Base-by-base conservation (phyloP, 768 basidiomycete genomes). In the Trametes meyenii region DNA sequence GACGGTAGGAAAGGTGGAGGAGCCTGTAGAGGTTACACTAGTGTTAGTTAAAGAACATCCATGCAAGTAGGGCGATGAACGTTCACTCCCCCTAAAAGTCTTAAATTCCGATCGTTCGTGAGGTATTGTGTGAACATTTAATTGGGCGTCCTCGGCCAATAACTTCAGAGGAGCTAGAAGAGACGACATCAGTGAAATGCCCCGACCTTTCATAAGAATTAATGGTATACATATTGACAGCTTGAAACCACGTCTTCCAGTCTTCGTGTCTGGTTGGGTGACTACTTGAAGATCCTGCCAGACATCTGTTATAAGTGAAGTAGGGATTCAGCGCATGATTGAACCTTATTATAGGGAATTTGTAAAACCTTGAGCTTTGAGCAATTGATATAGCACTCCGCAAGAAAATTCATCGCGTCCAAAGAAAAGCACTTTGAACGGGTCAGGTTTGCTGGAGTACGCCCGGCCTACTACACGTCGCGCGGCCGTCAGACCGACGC, bases 401-500 rank as follows among this genome's bases (percentile, higher is more conserved):
- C 89, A 89, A 1, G 94, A 96, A 73, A 96, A 96, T 67, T 87
- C 84, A 71, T 96, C 94, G 17, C 92, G 89, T 52, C 95, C 95
- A 70, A 93, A 84, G 73, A 93, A 96, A 6, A 97, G 80, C 43
- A 97, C 83, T n/a, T 85, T 82, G 71, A 92, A 89, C 8, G 46
- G 38, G 2, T 54, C 60, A 11, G 50, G 6, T 12, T 43, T 48
- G 29, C 29, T 33, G 29, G 29, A 33, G 29, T 33, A 33, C 8
- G 29, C 3, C 29, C 29, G 29, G 29, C 29, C 8, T 33, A 33
- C 29, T 33, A 33, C 29, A 8, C 29, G 29, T 33, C 29, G 29
- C 29, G 29, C 29, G 29, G 8, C 4, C 29, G 8, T 33, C 8
- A 33, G 8, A 33, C 29, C 29, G 8, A 33, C 29, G 29, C 29